These are phyloP conservation scores for Solanum peruvianum DNA, from an alignment of 257 asterid genomes.

Conservation along the genomic window DNA sequence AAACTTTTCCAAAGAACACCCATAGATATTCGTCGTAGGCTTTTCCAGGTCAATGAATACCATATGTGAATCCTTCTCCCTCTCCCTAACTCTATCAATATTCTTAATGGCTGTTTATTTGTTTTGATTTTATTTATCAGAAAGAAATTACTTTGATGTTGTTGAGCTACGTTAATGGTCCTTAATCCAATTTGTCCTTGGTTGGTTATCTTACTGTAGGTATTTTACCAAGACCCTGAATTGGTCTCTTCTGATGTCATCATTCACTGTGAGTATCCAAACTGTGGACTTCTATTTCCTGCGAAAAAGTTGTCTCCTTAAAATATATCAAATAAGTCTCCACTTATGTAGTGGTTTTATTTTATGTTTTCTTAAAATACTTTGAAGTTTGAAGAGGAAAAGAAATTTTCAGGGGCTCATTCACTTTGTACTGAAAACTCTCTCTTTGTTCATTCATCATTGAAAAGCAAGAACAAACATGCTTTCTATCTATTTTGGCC, in stretches of 20 bases:
- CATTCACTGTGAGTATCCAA: constrained; percentile 45
- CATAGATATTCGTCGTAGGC: background rate
- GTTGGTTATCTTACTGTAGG: background rate
- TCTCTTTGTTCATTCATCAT: background rate
- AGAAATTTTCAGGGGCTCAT: background rate
- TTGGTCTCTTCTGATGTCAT: constrained; percentile 94
- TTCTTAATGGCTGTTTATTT: background rate
- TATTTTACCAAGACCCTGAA: constrained; percentile 49
- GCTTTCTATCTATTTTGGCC: background rate
- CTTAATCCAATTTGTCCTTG: background rate
- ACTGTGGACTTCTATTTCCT: background rate
- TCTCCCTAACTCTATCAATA: background rate
- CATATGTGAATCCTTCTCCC: background rate
- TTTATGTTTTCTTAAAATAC: background rate
- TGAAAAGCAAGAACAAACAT: background rate
- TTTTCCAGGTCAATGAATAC: background rate
- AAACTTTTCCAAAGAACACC: background rate
- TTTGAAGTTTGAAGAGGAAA: background rate
- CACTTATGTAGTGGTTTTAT: background rate
- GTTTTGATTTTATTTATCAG: background rate
- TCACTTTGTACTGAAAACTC: background rate
- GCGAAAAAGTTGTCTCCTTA: background rate
- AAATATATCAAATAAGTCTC: background rate
- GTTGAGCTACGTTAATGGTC: background rate
- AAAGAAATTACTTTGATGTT: background rate